A percentile compares a stretch with the other conserved stretches of the same genome.
Evolutionary conservation across 1,284 basidiomycete genomes (phyloP).

Genomic region (Papiliotrema fonsecae): DNA sequence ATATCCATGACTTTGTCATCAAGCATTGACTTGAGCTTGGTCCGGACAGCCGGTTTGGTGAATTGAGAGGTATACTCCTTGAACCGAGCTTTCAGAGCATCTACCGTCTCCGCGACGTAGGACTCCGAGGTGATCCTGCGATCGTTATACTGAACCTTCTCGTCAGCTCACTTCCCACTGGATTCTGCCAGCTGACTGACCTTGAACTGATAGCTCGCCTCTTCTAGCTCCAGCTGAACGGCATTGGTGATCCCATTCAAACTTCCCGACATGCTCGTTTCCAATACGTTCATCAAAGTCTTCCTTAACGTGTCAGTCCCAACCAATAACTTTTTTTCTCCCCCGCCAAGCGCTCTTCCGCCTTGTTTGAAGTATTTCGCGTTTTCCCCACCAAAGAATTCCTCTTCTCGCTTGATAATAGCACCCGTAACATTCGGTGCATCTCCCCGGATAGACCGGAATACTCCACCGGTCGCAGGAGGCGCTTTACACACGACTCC

Average conservation of each 20-base stretch:
- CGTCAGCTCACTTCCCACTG: slow-evolving; percentile 2
- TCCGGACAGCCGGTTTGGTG: slow-evolving; percentile 81
- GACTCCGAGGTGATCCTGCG: slow-evolving; percentile 89
- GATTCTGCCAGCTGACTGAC: slow-evolving; percentile 16
- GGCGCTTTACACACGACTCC: slow-evolving; percentile 88
- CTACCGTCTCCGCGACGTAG: slow-evolving; percentile 96
- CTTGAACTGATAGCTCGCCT: slow-evolving; percentile 97
- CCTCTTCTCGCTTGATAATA: slow-evolving; percentile 66
- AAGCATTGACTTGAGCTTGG: slow-evolving; percentile 81
- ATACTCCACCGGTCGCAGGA: slow-evolving; percentile 45
- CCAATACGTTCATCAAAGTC: slow-evolving; percentile 91
- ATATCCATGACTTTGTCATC: slow-evolving; percentile 97
- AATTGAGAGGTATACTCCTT: slow-evolving; percentile 80
- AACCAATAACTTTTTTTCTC: slow-evolving; percentile 59
- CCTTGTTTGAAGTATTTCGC: slow-evolving; percentile 56
- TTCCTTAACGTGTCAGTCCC: slow-evolving; percentile 85
- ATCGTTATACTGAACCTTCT: slow-evolving; percentile 91
- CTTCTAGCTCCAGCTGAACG: slow-evolving; percentile 93
- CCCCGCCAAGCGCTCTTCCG: slow-evolving; percentile 8
- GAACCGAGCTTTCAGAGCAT: slow-evolving; percentile 85
- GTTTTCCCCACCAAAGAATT: slow-evolving; percentile 71
- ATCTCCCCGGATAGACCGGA: slow-evolving; percentile 30
- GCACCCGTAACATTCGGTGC: slow-evolving; percentile 52
- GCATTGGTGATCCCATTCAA: slow-evolving; percentile 93
- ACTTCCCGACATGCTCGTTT: slow-evolving; percentile 93